These are phyloP conservation scores for Ambrosia hybrid DNA, from an alignment of 140 eudicot species.

Conservation along the genomic window DNA sequence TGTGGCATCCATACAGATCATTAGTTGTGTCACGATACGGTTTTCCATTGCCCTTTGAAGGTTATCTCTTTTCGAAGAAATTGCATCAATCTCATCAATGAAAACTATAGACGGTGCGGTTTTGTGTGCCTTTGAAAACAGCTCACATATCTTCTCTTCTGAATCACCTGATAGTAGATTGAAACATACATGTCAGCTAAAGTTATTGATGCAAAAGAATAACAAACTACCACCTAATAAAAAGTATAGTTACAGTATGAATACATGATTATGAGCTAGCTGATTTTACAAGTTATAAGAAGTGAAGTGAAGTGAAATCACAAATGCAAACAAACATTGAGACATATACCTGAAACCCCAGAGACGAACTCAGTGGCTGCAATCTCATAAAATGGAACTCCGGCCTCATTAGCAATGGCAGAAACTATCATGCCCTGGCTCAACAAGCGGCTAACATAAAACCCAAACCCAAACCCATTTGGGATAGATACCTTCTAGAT, in stretches of 20 bases:
- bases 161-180: slow-evolving; percentile 62
- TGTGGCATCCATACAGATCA: slow-evolving; percentile 87
- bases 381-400: slow-evolving; percentile 78
- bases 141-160: slow-evolving; percentile 82
- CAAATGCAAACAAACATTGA: too few species aligned
- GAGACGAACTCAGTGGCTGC: slow-evolving; percentile 92
- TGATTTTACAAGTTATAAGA: too few species aligned
- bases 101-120: slow-evolving; percentile 95
- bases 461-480: slow-evolving; percentile 32
- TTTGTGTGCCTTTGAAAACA: slow-evolving; percentile 79
- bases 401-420: slow-evolving; percentile 91
- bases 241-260: too few species aligned
- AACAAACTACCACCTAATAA: too few species aligned
- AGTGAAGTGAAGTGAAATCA: too few species aligned
- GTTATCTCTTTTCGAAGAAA: slow-evolving; percentile 90
- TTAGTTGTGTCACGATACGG: slow-evolving; percentile 84
- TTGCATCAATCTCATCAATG: slow-evolving; percentile 93
- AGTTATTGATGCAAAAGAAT: not conserved
- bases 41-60: slow-evolving; percentile 84
- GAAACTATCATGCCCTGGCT: too few species aligned
- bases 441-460: too few species aligned
- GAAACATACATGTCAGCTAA: not conserved
- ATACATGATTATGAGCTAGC: not conserved
- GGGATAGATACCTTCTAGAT: slow-evolving; percentile 66
- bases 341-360: slow-evolving; percentile 67